Conservation (phyloP, 805 yeast genomes). For the Ogataea salicorniae region DNA sequence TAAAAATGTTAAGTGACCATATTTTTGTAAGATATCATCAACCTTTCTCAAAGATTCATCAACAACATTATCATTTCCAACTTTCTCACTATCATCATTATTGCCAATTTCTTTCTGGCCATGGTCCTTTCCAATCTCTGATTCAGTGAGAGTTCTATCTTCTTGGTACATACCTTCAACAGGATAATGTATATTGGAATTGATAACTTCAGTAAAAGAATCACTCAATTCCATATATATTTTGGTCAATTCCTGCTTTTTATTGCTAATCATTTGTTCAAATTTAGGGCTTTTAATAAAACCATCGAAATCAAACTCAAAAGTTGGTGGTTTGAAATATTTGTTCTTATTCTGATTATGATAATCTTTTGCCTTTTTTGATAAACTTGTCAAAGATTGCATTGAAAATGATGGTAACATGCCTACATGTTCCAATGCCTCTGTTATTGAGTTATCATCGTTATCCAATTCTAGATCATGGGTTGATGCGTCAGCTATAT, state of each 20-base stretch:
- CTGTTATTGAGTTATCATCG: constrained; percentile 36
- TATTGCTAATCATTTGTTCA: constrained; percentile 10
- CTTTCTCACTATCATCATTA: no score
- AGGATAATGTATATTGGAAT: constrained; percentile 44
- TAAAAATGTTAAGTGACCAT: constrained; percentile 27
- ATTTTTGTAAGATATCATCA: constrained; percentile 10
- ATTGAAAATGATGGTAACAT: constrained; percentile 24
- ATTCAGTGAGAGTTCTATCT: not conserved
- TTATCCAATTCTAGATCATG: no score
- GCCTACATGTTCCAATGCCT: constrained; percentile 51
- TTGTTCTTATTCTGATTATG: not conserved
- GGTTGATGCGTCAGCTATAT: no score
- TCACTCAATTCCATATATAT: constrained; percentile 25
- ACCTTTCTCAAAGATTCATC: not conserved
- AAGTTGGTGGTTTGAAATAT: no score
- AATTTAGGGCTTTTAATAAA: constrained; percentile 17
- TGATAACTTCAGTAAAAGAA: constrained; percentile 36
- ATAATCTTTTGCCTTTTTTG: constrained; percentile 14
- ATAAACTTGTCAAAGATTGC: constrained; percentile 25
- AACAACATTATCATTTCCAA: no score
- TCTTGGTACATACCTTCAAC: constrained; percentile 38
- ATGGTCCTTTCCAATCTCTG: no score
- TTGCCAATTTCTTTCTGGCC: no score
- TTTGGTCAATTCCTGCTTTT: constrained; percentile 16
- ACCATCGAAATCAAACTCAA: constrained; percentile 11